A percentile compares a stretch with the other conserved stretches of the same genome.
Evolutionary conservation across 768 basidiomycete species (phyloP).

Genomic region (Calvatia gigantea): DNA sequence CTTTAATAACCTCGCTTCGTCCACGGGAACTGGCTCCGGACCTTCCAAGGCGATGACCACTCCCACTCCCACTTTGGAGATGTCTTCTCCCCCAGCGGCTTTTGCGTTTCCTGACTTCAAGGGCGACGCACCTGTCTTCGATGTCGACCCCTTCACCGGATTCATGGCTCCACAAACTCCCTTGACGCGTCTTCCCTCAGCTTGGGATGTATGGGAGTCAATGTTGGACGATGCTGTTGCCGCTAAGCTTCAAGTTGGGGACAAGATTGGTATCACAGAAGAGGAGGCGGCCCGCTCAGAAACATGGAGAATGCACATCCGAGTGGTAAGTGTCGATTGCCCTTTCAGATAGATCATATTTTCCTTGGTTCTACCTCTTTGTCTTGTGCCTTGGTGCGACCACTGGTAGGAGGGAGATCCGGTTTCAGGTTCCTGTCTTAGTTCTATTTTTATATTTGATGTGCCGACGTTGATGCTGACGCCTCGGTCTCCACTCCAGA

Average conservation of each 20-base stretch:
- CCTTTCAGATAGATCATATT: not conserved
- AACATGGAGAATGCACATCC: slow-evolving; percentile 51
- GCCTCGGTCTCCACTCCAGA: slow-evolving; percentile 29
- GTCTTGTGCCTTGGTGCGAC: not conserved
- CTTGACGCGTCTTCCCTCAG: slow-evolving; percentile 50
- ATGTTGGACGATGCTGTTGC: slow-evolving; percentile 47
- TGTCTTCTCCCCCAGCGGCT: not conserved
- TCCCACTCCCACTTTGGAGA: slow-evolving; percentile 3
- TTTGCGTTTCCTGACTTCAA: slow-evolving; percentile 25
- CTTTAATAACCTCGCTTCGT: not conserved
- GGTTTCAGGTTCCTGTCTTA: not conserved
- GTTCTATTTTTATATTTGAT: not conserved
- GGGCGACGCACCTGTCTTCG: slow-evolving; percentile 76
- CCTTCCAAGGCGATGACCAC: not conserved
- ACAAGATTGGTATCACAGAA: slow-evolving; percentile 41
- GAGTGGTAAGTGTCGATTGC: slow-evolving; percentile 35
- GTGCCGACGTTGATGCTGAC: not conserved
- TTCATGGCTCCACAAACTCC: slow-evolving; percentile 87
- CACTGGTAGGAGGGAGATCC: not conserved
- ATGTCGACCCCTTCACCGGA: slow-evolving; percentile 86
- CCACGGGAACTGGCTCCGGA: not conserved
- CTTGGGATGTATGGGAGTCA: slow-evolving; percentile 75
- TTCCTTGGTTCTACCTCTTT: not conserved
- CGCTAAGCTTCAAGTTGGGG: slow-evolving; percentile 54
- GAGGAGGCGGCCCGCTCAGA: slow-evolving; percentile 41